These are phyloP conservation scores for Globisporangium irregulare DNA, from an alignment of 352 stramenopile genomes.

Conservation along the genomic window DNA sequence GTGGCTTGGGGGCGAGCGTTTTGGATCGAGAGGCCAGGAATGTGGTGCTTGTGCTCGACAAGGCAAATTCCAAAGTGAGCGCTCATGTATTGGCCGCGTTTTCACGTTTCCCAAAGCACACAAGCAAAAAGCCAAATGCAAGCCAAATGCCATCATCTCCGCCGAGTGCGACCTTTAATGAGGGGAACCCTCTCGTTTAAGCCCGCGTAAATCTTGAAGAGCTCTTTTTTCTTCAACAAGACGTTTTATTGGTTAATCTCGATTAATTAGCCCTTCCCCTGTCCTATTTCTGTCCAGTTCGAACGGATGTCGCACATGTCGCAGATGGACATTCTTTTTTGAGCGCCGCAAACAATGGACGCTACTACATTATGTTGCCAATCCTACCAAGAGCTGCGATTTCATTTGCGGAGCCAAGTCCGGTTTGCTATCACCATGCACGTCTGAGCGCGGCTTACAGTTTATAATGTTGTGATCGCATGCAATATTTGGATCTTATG, in stretches of 20 bases:
- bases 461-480: not conserved
- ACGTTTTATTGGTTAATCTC: conserved; percentile 13
- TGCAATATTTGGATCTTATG: not conserved
- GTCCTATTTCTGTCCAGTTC: not conserved
- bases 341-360: not conserved
- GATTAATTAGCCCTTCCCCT: not conserved
- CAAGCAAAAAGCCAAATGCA: not conserved
- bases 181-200: not conserved
- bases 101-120: not conserved
- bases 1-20: conserved; percentile 1
- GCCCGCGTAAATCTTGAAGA: conserved; percentile 7
- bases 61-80: conserved; percentile 22
- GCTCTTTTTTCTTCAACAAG: conserved; percentile 1
- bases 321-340: conserved; percentile 11
- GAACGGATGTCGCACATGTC: conserved; percentile 13
- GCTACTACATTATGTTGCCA: not conserved
- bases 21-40: conserved; percentile 1
- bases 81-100: not conserved
- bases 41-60: conserved; percentile 12
- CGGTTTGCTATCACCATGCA: not conserved
- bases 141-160: not conserved
- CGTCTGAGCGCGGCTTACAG: not conserved
- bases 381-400: not conserved
- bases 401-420: not conserved
- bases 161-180: not conserved